Base-by-base conservation (phyloP, 2,329 filamentous ascomycete genomes). In the Fusarium clavum region DNA sequence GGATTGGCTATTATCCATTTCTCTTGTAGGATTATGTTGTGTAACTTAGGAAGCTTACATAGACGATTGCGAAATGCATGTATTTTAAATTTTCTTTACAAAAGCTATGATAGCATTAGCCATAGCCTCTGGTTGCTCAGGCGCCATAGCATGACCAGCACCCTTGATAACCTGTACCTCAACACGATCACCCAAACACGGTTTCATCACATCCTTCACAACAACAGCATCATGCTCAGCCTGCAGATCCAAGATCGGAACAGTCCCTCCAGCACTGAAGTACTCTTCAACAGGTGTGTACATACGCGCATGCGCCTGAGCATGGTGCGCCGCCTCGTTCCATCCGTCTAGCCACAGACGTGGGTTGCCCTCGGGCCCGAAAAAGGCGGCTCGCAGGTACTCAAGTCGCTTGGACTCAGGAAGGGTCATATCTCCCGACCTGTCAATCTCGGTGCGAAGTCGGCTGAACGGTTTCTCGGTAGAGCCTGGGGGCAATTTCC, bases 211-310 rank as follows among this genome's bases (percentile, higher is more conserved):
- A 38, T 16, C n/a, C 13, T 56, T 56, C 13, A 47, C 53, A 1
- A 47, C 53, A 47, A 56, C 43, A 5, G 53, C 41, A n/a, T 56
- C 53, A 2, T 47, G 16, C 22, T 56, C 53, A 38, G 53, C 53
- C 24, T 56, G 53, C 4, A 56, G 29, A 47, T 47, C 53, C 18
- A 56, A 0, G 5, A 56, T 56, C 3, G 41, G 53, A 22, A 56
- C 18, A 12, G 13, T 40, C 2, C 29, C 43, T 6, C 53, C 53
- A 5, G 53, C 53, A 22, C 29, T 29, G 8, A 56, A 56, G 10
- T 56, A 56, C 27, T 56, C 29, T 2, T 56, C 41, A 8, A 56
- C 13, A 3, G 41, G 43, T 6, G 53, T 56, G 6, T 47, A 7
- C 4, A 47, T 47, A 8, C 41, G 53, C 3, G 53, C 53, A 22